Conservation (phyloP, 139 green algal species). For the Chlorella sp. region DNA sequence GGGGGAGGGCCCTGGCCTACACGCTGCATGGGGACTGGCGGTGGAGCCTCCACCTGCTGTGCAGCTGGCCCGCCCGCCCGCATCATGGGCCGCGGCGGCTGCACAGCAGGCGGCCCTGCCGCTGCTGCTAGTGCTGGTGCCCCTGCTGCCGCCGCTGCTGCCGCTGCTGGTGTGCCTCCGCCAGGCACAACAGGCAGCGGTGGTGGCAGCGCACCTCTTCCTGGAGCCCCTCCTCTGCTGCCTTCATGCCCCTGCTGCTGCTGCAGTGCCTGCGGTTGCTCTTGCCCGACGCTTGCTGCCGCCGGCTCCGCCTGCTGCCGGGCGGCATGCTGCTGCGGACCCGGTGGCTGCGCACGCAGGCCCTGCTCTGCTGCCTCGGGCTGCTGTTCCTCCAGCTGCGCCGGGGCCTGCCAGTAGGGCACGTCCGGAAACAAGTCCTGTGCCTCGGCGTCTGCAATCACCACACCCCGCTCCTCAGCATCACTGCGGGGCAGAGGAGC, state of each 20-base stretch:
- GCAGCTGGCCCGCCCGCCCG: too few relatives aligned
- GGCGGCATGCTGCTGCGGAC: neutral
- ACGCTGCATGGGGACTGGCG: too few relatives aligned
- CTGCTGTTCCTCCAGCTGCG: constrained; percentile 33
- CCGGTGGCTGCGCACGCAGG: neutral
- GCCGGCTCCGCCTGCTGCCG: neutral
- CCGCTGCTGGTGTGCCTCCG: neutral
- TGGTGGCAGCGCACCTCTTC: neutral
- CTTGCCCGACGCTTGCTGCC: neutral
- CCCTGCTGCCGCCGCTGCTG: neutral
- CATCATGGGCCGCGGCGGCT: too few relatives aligned
- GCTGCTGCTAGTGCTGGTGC: too few relatives aligned
- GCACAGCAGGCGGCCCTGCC: too few relatives aligned
- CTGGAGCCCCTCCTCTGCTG: constrained; percentile 16
- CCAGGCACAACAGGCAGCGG: neutral
- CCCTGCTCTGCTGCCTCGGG: neutral
- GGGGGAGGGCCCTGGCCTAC: too few relatives aligned
- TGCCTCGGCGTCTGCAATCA: constrained; percentile 68
- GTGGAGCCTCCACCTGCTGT: too few relatives aligned
- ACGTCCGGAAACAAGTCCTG: constrained; percentile 58
- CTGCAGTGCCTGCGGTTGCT: constrained; percentile 15
- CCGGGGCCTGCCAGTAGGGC: constrained; percentile 35
- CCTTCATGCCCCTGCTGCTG: constrained; percentile 8
- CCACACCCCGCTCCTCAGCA: constrained; percentile 49
- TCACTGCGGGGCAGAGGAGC: constrained; percentile 30